Evolutionary conservation across 768 basidiomycete genomes (phyloP).

Genomic region (Collybia sordida): DNA sequence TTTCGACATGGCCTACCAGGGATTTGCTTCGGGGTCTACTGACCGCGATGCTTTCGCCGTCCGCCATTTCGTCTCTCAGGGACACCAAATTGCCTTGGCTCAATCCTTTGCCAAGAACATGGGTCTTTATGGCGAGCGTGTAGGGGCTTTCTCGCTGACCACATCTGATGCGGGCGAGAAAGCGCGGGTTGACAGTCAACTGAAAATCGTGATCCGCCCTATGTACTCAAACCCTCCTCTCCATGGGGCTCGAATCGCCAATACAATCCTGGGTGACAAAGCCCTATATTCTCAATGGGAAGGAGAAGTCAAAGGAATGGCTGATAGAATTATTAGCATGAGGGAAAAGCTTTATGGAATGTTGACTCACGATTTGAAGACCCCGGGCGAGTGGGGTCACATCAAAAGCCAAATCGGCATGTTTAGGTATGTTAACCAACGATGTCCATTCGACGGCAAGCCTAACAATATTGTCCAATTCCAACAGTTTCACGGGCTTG

Average conservation of each 20-base stretch:
- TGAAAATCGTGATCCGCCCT: conserved; percentile 93
- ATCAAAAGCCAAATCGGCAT: conserved; percentile 96
- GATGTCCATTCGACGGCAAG: neutral
- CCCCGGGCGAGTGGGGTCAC: conserved; percentile 94
- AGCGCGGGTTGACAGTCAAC: conserved; percentile 86
- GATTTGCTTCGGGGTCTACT: conserved; percentile 94
- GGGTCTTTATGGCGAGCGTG: conserved; percentile 98
- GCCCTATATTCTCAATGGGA: conserved; percentile 88
- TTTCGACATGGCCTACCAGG: conserved; percentile 99
- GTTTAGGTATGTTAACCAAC: conserved; percentile 70
- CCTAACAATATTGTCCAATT: neutral
- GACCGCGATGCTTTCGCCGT: conserved; percentile 91
- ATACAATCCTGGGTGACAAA: conserved; percentile 73
- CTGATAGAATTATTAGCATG: conserved; percentile 92
- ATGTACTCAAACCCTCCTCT: conserved; percentile 98
- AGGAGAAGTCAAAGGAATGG: conserved; percentile 92
- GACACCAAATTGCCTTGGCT: conserved; percentile 86
- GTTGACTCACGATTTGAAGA: conserved; percentile 76
- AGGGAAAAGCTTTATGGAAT: conserved; percentile 78
- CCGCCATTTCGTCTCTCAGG: conserved; percentile 88
- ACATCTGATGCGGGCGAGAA: conserved; percentile 71
- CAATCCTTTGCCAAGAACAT: conserved; percentile 99
- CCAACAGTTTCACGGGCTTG: conserved; percentile 79
- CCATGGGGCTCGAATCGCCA: conserved; percentile 86
- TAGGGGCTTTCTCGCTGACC: conserved; percentile 91